A percentile compares a stretch with the other conserved stretches of the same genome.
Evolutionary conservation across 495 filamentous ascomycete species (phyloP).

Genomic region (Neurospora sublineolata): DNA sequence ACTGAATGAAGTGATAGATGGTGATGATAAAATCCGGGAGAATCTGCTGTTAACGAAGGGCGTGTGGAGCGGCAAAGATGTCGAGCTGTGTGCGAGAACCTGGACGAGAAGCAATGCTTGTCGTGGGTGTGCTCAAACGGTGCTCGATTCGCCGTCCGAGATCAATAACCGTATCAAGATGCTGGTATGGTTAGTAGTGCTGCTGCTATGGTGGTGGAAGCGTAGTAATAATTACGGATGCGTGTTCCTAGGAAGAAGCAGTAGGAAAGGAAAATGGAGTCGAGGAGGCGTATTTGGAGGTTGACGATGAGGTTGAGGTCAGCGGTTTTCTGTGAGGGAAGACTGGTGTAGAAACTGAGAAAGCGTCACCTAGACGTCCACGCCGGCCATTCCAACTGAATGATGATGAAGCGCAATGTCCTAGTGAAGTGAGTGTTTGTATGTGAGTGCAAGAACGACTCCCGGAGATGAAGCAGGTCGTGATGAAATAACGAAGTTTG

Average conservation of each 20-base stretch:
- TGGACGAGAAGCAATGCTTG: neutral
- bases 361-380: neutral
- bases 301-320: neutral
- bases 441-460: neutral
- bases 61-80: neutral
- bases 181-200: constrained; percentile 5
- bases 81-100: neutral
- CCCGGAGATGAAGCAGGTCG: neutral
- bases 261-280: neutral
- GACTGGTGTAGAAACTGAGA: neutral
- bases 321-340: neutral
- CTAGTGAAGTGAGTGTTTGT: neutral
- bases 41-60: neutral
- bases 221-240: constrained; percentile 3
- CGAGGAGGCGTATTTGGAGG: neutral
- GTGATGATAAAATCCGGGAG: neutral
- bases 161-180: constrained; percentile 4
- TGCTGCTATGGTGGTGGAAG: constrained; percentile 1
- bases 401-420: neutral
- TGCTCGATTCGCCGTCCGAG: constrained; percentile 1
- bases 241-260: neutral
- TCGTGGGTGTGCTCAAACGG: neutral
- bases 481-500: neutral
- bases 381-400: neutral
- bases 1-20: neutral